Evolutionary conservation across 2,329 filamentous ascomycete species (phyloP), one percentile per base, ranked within the genome.

Genomic region (Trichoderma polysporum): DNA sequence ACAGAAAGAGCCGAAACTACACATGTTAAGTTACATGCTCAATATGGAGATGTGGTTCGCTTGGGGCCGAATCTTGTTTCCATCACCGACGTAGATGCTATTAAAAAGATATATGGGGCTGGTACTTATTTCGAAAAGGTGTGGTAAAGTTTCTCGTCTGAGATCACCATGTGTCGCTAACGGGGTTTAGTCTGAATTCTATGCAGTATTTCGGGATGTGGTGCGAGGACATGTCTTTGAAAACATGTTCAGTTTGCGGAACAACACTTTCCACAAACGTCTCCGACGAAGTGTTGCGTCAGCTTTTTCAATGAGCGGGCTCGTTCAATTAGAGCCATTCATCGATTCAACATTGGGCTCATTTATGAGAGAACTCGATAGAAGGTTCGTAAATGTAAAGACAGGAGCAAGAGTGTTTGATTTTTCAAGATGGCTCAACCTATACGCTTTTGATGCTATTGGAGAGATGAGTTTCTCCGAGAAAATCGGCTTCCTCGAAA

Each of bases 81-180:
- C 0, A 93, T 95, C 73, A 86, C 90, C 3, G 86, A 92, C 70
- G 91, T 91, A 0, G 85, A 85, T 68, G 90, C 91, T 0, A 81
- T 94, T 71, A 92, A 91, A 78, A 81, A 82, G 13, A 94, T 95
- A 54, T 96, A 95, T 75, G 91, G 91, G 0, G 78, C 94, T 52
- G 94, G 94, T 76, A 94, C 94, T 77, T 91, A 88, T 41, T 41
- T 8, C 3, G 39, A 41, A 41, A 41, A 41, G 39, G 39, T 41
- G 6, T 19, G 39, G n/a, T n/a, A 19, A 41, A 41, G 2, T n/a
- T 41, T 19, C 17, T n/a, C n/a, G n/a, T n/a, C 19, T 8, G 4
- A 19, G 2, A 41, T 41, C 17, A 19, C n/a, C 7, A 4, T 17
- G n/a, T 4, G 7, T n/a, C 17, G 6, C 39, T 41, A n/a, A 41